These are phyloP conservation scores for Phlegmacium glaucopus DNA, from an alignment of 768 basidiomycete species.

Conservation along the genomic window DNA sequence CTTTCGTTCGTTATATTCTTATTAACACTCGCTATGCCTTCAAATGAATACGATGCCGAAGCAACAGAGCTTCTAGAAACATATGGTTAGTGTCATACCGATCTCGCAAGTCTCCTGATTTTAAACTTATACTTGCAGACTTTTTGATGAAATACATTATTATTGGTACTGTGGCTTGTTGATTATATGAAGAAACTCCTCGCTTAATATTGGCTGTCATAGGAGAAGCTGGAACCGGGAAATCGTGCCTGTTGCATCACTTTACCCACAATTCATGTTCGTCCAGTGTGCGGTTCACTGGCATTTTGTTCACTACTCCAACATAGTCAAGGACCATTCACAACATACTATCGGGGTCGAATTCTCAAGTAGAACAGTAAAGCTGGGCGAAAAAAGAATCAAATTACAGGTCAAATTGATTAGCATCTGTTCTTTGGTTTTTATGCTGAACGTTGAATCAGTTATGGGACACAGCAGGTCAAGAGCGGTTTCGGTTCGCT, in stretches of 20 bases:
- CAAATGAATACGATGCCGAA: slow-evolving; percentile 70
- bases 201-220: slow-evolving; percentile 2
- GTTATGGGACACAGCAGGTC: slow-evolving; percentile 98
- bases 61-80: slow-evolving; percentile 93
- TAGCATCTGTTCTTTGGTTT: slow-evolving; percentile 4
- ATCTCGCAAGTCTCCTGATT: not conserved
- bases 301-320: slow-evolving; percentile 9
- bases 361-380: slow-evolving; percentile 92
- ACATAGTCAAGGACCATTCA: slow-evolving; percentile 90
- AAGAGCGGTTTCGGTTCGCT: slow-evolving; percentile 84
- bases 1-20: slow-evolving; percentile 12
- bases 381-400: slow-evolving; percentile 90
- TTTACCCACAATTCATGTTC: slow-evolving; percentile 94
- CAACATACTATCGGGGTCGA: slow-evolving; percentile 99
- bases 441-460: slow-evolving; percentile 31
- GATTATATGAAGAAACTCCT: slow-evolving; percentile 5
- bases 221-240: slow-evolving; percentile 98
- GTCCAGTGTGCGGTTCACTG: slow-evolving; percentile 28
- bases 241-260: slow-evolving; percentile 94
- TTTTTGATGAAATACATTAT: slow-evolving; percentile 99
- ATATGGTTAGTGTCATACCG: slow-evolving; percentile 67
- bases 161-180: slow-evolving; percentile 57
- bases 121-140: slow-evolving; percentile 48
- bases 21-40: slow-evolving; percentile 43
- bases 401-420: slow-evolving; percentile 78